phyloP scores from a whole-genome alignment of 768 basidiomycete species.

The Crepidotus variabilis region DNA sequence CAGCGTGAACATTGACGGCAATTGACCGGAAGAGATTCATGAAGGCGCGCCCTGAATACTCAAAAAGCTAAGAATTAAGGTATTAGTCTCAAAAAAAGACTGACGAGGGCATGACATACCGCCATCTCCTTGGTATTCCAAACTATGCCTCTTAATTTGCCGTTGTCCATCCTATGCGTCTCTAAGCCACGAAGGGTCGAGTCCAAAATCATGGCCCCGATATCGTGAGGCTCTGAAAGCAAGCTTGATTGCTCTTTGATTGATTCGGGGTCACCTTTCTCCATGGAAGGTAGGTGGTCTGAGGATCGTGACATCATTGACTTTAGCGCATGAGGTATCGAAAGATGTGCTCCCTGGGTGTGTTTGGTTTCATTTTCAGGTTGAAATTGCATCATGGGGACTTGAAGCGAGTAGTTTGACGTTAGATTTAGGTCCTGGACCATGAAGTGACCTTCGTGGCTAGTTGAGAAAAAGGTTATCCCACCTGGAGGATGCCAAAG shows the following conservation, averaged over 20 bases:
- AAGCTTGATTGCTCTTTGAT: constrained; percentile 10
- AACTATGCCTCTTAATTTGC: constrained; percentile 33
- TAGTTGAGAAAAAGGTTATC: constrained; percentile 37
- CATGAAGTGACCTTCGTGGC: constrained; percentile 40
- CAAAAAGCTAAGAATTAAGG: constrained; percentile 30
- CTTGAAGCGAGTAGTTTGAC: constrained; percentile 8
- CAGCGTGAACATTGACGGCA: constrained; percentile 24
- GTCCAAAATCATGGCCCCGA: constrained; percentile 18
- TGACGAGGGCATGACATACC: constrained; percentile 23
- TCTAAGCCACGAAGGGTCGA: constrained; percentile 18
- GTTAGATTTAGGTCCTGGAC: constrained; percentile 36
- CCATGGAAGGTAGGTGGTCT: constrained; percentile 33
- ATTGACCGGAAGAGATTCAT: constrained; percentile 24
- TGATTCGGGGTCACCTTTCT: constrained; percentile 6
- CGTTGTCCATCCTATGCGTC: constrained; percentile 20
- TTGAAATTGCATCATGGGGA: constrained; percentile 1
- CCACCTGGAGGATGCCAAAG: constrained; percentile 22
- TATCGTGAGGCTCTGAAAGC: constrained; percentile 18
- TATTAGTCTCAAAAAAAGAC: neutral
- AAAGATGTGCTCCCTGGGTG: constrained; percentile 27
- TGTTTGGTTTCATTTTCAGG: constrained; percentile 21
- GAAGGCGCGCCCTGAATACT: constrained; percentile 27
- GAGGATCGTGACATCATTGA: constrained; percentile 43
- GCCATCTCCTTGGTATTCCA: constrained; percentile 45
- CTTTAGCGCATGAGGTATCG: constrained; percentile 66